Evolutionary conservation across 257 asterid genomes (phyloP).

Genomic region (Lycium ferocissimum): DNA sequence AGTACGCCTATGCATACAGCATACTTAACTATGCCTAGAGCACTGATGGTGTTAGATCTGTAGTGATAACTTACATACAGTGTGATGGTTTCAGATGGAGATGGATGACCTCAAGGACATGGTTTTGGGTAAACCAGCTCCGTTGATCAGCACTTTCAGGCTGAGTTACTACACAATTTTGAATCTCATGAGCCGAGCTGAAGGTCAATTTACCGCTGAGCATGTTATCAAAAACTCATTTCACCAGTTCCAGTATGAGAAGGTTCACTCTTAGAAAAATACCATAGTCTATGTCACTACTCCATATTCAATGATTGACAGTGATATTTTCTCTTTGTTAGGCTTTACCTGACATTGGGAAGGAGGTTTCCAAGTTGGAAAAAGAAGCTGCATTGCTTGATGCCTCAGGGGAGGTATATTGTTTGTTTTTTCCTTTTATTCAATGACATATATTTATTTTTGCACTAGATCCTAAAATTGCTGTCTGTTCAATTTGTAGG

Average conservation of each 20-base stretch:
- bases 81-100: slow-evolving; percentile 71
- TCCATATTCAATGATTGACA: slow-evolving; percentile 34
- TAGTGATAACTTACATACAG: slow-evolving; percentile 6
- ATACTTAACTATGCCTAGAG: neutral
- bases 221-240: slow-evolving; percentile 92
- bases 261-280: slow-evolving; percentile 49
- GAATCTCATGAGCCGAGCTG: slow-evolving; percentile 94
- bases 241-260: slow-evolving; percentile 95
- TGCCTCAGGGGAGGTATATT: slow-evolving; percentile 86
- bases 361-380: slow-evolving; percentile 75
- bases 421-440: neutral
- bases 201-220: slow-evolving; percentile 98
- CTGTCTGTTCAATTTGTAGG: slow-evolving; percentile 53
- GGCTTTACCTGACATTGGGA: slow-evolving; percentile 93
- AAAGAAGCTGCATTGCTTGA: slow-evolving; percentile 89
- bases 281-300: slow-evolving; percentile 20
- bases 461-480: slow-evolving; percentile 23
- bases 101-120: slow-evolving; percentile 93
- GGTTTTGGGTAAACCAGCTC: slow-evolving; percentile 96
- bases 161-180: slow-evolving; percentile 91
- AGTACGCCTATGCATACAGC: neutral
- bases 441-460: slow-evolving; percentile 15
- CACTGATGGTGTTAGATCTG: neutral
- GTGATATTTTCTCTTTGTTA: slow-evolving; percentile 39
- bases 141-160: slow-evolving; percentile 94